These are phyloP conservation scores for Solanum medicagineum DNA, from an alignment of 257 asterid species.

Conservation along the genomic window DNA sequence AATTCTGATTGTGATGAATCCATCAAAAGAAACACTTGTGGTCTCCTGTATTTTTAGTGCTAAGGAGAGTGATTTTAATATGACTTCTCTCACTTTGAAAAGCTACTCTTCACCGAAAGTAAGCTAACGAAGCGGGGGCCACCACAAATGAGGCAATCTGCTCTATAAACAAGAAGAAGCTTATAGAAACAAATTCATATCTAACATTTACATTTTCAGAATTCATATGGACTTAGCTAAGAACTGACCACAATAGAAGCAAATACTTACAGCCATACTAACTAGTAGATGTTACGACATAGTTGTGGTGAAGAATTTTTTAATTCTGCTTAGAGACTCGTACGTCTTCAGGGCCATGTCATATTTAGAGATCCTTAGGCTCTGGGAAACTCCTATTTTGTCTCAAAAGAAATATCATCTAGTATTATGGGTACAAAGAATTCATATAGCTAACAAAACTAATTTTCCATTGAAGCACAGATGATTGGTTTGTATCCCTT, in stretches of 20 bases:
- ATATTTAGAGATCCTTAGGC: neutral
- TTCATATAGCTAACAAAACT: neutral
- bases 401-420: neutral
- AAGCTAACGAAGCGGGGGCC: neutral
- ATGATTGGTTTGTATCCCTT: neutral
- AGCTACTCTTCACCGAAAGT: neutral
- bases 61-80: neutral
- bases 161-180: neutral
- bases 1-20: neutral
- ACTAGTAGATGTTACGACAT: neutral
- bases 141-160: neutral
- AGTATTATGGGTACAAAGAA: neutral
- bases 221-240: neutral
- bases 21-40: neutral
- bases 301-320: neutral
- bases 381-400: neutral
- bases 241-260: neutral
- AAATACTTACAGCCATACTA: neutral
- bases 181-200: neutral
- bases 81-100: neutral
- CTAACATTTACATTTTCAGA: neutral
- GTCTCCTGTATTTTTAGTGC: neutral
- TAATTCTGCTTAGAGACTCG: neutral
- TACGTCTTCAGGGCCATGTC: neutral
- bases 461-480: neutral